A percentile compares a stretch with the other conserved stretches of the same genome.
phyloP scores from a whole-genome alignment of 108 stramenopile genomes.

The Aurantiochytrium sp. region DNA sequence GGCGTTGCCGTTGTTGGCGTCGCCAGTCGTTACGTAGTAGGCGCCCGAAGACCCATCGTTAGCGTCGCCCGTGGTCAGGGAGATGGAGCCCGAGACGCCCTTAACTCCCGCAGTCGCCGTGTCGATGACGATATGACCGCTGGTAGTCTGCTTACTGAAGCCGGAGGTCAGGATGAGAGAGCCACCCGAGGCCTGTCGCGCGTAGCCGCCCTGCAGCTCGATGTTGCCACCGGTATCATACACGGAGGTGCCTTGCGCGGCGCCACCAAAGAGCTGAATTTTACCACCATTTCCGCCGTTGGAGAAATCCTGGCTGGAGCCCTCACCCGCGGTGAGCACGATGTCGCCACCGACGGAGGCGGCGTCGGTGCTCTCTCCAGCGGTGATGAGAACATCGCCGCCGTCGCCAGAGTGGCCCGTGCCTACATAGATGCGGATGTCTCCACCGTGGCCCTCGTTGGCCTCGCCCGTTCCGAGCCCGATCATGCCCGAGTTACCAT shows the following conservation, averaged over 20 bases:
- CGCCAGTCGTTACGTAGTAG: not conserved
- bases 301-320: conserved; percentile 38
- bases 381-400: conserved; percentile 30
- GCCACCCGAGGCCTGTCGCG: conserved; percentile 38
- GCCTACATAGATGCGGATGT: conserved; percentile 44
- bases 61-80: not conserved
- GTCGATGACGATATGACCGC: not conserved
- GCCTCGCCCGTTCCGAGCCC: conserved; percentile 45
- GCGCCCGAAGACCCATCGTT: not conserved
- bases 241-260: conserved; percentile 34
- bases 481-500: conserved; percentile 44
- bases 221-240: conserved; percentile 4
- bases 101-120: not conserved
- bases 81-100: conserved; percentile 24
- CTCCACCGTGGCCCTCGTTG: conserved; percentile 44
- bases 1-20: not conserved
- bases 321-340: conserved; percentile 51
- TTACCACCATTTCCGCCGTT: conserved; percentile 46
- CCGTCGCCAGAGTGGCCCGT: conserved; percentile 39
- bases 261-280: conserved; percentile 49
- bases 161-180: not conserved
- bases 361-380: conserved; percentile 27
- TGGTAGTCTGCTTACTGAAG: not conserved
- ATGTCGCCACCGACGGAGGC: conserved; percentile 44
- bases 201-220: not conserved